Evolutionary conservation across 1,139 yeast genomes (phyloP).

Genomic region (Blastobotrys malaysiensis): DNA sequence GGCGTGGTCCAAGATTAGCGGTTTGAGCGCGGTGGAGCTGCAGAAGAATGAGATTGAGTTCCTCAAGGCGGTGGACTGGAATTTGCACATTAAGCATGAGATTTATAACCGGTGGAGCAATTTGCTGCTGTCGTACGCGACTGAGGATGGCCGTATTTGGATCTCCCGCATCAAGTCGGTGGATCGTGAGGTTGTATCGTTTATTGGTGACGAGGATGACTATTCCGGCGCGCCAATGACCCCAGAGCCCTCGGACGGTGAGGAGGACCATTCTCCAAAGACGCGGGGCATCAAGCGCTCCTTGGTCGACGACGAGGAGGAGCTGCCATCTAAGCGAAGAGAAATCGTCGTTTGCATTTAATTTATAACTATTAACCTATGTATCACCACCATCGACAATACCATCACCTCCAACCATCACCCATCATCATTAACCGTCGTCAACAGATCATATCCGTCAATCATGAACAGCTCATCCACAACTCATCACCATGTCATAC

Average conservation of each 20-base stretch:
- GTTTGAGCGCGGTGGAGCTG: conserved; percentile 48
- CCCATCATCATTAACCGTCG: no score
- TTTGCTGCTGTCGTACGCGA: conserved; percentile 35
- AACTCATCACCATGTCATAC: no score
- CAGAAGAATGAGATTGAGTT: conserved; percentile 51
- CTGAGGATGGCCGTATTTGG: conserved; percentile 67
- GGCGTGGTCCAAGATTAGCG: conserved; percentile 76
- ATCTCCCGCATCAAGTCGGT: conserved; percentile 7
- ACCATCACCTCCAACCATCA: no score
- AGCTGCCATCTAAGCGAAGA: background rate
- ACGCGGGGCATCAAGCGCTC: background rate
- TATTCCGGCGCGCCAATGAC: background rate
- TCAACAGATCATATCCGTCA: no score
- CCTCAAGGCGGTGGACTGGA: conserved; percentile 50
- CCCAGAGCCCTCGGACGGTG: conserved; percentile 5
- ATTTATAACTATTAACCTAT: background rate
- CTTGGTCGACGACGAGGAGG: background rate
- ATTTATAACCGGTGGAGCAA: conserved; percentile 50
- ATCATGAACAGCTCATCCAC: no score
- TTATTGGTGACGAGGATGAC: background rate
- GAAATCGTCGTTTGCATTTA: background rate
- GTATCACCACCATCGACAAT: no score
- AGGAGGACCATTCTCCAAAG: background rate
- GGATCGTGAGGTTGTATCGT: conserved; percentile 5
- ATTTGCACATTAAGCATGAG: conserved; percentile 45